A percentile compares a stretch with the other conserved stretches of the same genome.
Conservation (phyloP, 306 rosid genomes). For the Aeschynomene evenia region DNA sequence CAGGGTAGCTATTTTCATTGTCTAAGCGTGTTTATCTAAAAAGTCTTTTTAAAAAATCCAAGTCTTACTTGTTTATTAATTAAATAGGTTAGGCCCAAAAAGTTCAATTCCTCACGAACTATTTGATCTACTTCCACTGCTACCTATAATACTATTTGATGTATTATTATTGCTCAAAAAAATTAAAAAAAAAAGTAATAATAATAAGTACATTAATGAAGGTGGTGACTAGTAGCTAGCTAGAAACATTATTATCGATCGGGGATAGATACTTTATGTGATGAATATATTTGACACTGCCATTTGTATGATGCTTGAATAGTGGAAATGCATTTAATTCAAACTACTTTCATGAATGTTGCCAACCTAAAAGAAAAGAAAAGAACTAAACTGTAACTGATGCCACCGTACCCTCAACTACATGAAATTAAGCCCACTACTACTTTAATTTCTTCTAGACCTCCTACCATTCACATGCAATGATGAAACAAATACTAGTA, state of each 20-base stretch:
- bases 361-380: neutral
- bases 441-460: neutral
- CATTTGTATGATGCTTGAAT: neutral
- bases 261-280: neutral
- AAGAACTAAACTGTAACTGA: neutral
- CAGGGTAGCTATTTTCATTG: too few species aligned
- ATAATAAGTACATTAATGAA: too few species aligned
- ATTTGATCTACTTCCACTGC: too few species aligned
- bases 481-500: neutral
- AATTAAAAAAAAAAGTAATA: neutral
- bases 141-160: too few species aligned
- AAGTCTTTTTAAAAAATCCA: too few species aligned
- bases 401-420: neutral
- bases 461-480: neutral
- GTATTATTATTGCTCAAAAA: neutral
- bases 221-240: neutral
- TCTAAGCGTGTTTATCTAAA: too few species aligned
- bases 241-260: neutral
- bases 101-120: too few species aligned
- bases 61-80: too few species aligned
- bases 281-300: neutral
- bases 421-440: neutral
- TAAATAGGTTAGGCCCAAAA: too few species aligned
- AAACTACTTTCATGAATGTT: constrained; percentile 7
- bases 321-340: constrained; percentile 12